Base-by-base conservation (phyloP, 352 stramenopile species). In the Achlya hypogyna region DNA sequence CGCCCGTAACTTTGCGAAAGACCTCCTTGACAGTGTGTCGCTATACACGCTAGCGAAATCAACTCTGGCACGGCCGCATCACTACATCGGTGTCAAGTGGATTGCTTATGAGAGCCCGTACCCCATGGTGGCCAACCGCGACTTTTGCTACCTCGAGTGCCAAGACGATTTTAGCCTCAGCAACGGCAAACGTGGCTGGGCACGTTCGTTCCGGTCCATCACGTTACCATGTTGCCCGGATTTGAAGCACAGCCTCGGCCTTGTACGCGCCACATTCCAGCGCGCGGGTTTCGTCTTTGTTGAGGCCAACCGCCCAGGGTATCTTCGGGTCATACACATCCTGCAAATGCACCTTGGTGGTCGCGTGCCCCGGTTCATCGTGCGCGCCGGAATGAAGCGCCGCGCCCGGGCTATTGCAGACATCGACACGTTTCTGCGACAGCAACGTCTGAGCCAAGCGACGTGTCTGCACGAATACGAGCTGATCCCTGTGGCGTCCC, bases 81-180 rank as follows among this genome's bases (percentile, higher is more conserved):
- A 73, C 63, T 73, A 77, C 23, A 76, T 82, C 22, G 83, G 86
- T 70, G 75, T 88, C 70, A 84, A 84, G 65, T 91, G 83, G 83
- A 77, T 75, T 53, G 75, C 70, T 23, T 67, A 74, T 27, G 75
- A 85, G 28, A 73, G 83, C 58, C 74, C 79, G 31, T 87, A 79
- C 47, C 76, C 78, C 53, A 59, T 91, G 16, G 73, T 88, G 53
- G 84, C 82, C 70, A 78, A 87, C 70, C 79, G 82, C 22, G 82
- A 89, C 60, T 89, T 86, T 53, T 69, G 86, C 54, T 84, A 78
- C 10, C 75, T 91, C 38, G 83, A 91, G 70, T 91, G 81, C 65
- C 83, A 91, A 63, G 83, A 86, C 71, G 76, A 77, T 10, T 89
- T 89, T 62, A 81, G 89, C 62, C 34, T 51, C 5, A 87, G 75